Evolutionary conservation across 768 basidiomycete genomes (phyloP).

Genomic region (Rickenella mellea): DNA sequence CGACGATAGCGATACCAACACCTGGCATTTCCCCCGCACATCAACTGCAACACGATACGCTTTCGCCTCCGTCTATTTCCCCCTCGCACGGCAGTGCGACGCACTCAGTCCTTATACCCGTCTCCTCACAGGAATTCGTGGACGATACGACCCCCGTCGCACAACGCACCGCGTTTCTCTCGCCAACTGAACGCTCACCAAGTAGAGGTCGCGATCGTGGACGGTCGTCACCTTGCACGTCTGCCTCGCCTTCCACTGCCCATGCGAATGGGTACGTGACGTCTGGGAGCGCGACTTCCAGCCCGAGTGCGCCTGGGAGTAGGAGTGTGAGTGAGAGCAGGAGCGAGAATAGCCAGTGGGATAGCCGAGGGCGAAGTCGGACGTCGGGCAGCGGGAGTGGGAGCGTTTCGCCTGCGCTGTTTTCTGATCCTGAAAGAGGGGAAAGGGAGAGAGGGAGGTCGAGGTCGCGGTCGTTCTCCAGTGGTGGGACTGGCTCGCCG

Average conservation of each 20-base stretch:
- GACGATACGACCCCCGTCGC: no score
- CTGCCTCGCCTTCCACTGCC: conserved; percentile 23
- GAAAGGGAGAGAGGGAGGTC: no score
- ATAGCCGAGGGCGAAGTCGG: no score
- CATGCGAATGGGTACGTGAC: conserved; percentile 17
- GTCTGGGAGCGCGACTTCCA: conserved; percentile 9
- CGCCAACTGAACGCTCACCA: conserved; percentile 2
- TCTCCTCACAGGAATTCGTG: no score
- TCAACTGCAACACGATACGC: conserved; percentile 1
- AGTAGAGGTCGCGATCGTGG: conserved; percentile 13
- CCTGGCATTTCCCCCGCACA: background rate
- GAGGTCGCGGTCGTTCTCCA: conserved; percentile 32
- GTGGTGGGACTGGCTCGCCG: background rate
- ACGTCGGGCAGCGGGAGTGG: conserved; percentile 16
- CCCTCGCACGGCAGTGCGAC: conserved; percentile 1
- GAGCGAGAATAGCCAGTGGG: no score
- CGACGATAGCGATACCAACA: background rate
- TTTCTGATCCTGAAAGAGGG: conserved; percentile 14
- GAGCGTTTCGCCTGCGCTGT: conserved; percentile 18
- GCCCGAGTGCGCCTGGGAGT: conserved; percentile 15
- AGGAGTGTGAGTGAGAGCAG: no score
- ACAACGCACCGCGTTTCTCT: no score
- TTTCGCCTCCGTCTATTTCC: conserved; percentile 1
- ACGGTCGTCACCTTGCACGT: conserved; percentile 17
- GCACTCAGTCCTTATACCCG: conserved; percentile 5